Percentiles rank a stretch among this genome's conserved stretches.
These are phyloP conservation scores for Haplosporangium sp. DNA, from an alignment of 371 early-diverging fungal genomes.

Conservation along the genomic window DNA sequence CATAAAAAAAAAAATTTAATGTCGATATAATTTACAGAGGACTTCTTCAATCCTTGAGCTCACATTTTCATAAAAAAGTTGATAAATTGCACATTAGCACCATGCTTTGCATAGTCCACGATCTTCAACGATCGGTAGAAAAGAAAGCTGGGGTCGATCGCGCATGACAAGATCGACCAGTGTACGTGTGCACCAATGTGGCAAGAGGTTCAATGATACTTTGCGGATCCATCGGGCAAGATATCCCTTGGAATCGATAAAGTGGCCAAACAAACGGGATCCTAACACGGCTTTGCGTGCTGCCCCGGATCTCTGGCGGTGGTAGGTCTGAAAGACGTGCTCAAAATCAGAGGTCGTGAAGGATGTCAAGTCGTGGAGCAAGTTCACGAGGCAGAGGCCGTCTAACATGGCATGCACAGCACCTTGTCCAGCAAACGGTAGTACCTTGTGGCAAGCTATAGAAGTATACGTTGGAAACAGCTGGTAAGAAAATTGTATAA, in stretches of 20 bases:
- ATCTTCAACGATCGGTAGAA: conserved; percentile 26
- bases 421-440: conserved; percentile 51
- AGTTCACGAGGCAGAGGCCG: conserved; percentile 31
- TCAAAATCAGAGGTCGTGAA: conserved; percentile 17
- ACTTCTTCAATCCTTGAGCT: too few species aligned
- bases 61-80: too few species aligned
- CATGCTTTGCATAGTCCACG: conserved; percentile 24
- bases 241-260: conserved; percentile 14
- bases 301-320: conserved; percentile 9
- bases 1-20: neutral
- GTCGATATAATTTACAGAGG: too few species aligned
- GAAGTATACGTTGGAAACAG: neutral
- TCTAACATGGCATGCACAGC: conserved; percentile 45
- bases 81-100: neutral
- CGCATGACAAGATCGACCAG: conserved; percentile 28
- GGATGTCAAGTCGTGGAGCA: conserved; percentile 17
- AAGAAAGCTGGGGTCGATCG: conserved; percentile 35
- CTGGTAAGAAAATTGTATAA: conserved; percentile 19
- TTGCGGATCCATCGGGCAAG: conserved; percentile 17
- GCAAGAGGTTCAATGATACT: conserved; percentile 15
- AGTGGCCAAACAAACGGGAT: conserved; percentile 28
- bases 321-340: conserved; percentile 13
- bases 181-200: conserved; percentile 10
- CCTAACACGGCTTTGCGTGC: conserved; percentile 29
- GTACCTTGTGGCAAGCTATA: conserved; percentile 5